phyloP scores from a whole-genome alignment of 2,329 filamentous ascomycete species.

The Sarocladium kiliense region DNA sequence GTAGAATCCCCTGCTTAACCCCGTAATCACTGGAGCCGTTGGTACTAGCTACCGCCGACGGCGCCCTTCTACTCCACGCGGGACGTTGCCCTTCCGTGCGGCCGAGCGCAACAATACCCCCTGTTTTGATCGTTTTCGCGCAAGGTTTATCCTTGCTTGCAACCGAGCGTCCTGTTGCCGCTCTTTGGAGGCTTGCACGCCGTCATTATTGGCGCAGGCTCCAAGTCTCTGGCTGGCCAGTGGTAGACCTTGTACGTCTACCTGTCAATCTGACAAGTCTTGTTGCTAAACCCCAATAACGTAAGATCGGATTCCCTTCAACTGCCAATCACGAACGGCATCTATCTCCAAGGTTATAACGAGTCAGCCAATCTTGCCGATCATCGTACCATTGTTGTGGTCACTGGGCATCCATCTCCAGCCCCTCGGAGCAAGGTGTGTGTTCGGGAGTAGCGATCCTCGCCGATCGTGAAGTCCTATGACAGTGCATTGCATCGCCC shows the following conservation, averaged over 20 bases:
- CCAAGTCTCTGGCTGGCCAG: neutral
- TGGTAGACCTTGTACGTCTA: neutral
- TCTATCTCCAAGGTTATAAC: neutral
- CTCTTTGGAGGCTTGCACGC: neutral
- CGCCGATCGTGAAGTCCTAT: neutral
- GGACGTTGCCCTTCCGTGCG: neutral
- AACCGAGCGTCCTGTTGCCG: neutral
- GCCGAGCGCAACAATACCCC: neutral
- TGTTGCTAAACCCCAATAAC: neutral
- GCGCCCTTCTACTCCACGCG: slow-evolving; percentile 1
- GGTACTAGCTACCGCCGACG: neutral
- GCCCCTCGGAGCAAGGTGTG: neutral
- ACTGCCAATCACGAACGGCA: neutral
- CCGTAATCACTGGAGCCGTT: neutral
- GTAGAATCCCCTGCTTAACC: neutral
- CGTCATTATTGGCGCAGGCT: neutral
- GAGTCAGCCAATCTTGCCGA: neutral
- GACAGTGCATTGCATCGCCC: slow-evolving; percentile 6
- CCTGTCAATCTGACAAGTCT: neutral
- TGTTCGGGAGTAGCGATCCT: neutral
- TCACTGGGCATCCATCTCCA: neutral
- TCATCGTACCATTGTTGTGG: slow-evolving; percentile 3
- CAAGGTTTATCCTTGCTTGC: slow-evolving; percentile 1
- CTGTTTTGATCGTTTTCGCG: neutral
- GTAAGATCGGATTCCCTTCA: neutral